Evolutionary conservation across 1,284 basidiomycete species (phyloP).

Genomic region (Puccinia hordei): DNA sequence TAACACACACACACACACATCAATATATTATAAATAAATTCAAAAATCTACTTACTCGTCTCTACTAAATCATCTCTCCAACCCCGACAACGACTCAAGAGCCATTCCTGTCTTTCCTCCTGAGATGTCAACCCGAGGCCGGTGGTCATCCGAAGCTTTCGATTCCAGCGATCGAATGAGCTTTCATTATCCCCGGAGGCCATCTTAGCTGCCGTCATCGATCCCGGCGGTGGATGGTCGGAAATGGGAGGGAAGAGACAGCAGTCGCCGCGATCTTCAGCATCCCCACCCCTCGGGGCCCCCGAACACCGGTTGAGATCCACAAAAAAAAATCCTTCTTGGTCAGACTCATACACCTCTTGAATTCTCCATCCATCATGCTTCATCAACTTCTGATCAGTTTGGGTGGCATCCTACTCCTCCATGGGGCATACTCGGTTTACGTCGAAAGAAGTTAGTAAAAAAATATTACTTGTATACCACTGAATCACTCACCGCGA

Average conservation of each 20-base stretch:
- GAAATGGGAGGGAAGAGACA: no score
- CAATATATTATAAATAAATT: no score
- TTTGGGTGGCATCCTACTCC: neutral
- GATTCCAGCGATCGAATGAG: conserved; percentile 42
- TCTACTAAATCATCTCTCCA: conserved; percentile 43
- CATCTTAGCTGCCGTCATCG: neutral
- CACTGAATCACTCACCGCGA: neutral
- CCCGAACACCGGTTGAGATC: no score
- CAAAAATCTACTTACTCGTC: conserved; percentile 17
- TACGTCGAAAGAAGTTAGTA: conserved; percentile 2
- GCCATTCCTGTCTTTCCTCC: conserved; percentile 41
- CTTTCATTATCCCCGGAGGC: neutral
- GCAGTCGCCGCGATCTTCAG: no score
- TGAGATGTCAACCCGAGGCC: conserved; percentile 31
- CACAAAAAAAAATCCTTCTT: no score
- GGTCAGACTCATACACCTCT: no score
- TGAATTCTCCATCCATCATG: no score
- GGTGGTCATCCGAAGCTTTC: conserved; percentile 36
- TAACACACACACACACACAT: no score
- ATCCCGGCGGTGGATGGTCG: neutral
- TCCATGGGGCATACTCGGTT: conserved; percentile 9
- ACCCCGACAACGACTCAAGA: conserved; percentile 38
- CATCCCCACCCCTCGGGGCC: no score
- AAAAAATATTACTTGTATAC: no score
- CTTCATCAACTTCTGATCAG: neutral